Evolutionary conservation across 805 yeast genomes (phyloP), one percentile per base, ranked within the genome.

Genomic region (Starmerella bacillaris): DNA sequence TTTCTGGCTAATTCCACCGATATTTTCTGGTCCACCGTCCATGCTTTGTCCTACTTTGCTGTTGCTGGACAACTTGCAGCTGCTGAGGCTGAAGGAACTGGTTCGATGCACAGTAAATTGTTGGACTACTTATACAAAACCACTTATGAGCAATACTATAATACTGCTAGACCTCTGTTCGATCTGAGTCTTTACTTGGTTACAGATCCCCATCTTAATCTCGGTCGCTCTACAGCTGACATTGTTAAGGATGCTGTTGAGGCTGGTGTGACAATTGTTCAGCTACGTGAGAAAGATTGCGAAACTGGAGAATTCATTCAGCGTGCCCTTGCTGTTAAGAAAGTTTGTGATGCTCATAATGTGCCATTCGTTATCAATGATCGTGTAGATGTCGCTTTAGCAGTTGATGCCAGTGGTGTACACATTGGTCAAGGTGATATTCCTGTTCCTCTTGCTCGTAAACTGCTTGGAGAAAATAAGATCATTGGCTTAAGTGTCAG

Each of bases 381-480:
- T 49, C 59, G 94, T 34, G 66, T 80, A 2, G 95, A 83, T 50
- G 80, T 84, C 9, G 94, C 94, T 0, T 57, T 84, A 30, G 94
- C 94, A 0, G 64, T 80, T 37, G 89, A 68, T 45, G 92, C 92
- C 2, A 94, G 80, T 43, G 93, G 93, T 24, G 75, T 84, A 6
- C 95, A 83, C 58, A 79, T 83, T 16, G 95, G 95, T 1, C 94
- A 83, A 53, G 83, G 74, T 35, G 95, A 83, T 51, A 78, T 83
- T 79, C 60, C 57, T 30, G 70, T 70, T 2, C 47, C 47, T 1
- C 46, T 64, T 26, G 89, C 70, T 1, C 56, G 94, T 24, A 49
- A 59, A 46, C 49, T 80, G 21, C 54, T 82, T 9, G 94, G 94
- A 0, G 69, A 74, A 0, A 64, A 69, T 37, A 80, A 76, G 56